Conservation (phyloP, 345 rosid species). For the Euphorbia peplus region DNA sequence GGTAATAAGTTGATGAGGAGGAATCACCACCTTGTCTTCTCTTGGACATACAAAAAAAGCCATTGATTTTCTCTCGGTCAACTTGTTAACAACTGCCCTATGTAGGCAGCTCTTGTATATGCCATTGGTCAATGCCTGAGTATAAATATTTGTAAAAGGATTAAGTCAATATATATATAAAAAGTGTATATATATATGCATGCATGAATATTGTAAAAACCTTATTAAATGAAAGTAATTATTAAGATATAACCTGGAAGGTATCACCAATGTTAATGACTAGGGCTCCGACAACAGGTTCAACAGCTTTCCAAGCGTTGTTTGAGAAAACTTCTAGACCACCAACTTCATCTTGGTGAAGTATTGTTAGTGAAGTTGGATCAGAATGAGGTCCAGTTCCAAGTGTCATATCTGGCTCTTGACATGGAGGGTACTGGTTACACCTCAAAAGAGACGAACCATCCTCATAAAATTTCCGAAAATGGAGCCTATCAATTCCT, state of each 20-base stretch:
- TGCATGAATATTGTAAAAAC: too few species aligned
- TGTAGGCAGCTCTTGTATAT: slow-evolving; percentile 41
- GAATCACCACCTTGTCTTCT: slow-evolving; percentile 40
- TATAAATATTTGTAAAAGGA: too few species aligned
- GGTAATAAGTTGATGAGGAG: slow-evolving; percentile 40
- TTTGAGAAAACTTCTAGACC: too few species aligned
- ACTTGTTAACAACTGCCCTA: slow-evolving; percentile 43
- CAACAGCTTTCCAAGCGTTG: too few species aligned
- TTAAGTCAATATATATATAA: too few species aligned
- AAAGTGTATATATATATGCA: too few species aligned
- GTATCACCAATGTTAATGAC: too few species aligned
- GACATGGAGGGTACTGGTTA: slow-evolving; percentile 49
- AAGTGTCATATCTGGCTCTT: slow-evolving; percentile 37
- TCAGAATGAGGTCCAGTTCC: slow-evolving; percentile 57
- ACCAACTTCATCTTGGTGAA: too few species aligned
- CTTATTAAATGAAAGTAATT: too few species aligned
- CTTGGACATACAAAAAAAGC: slow-evolving; percentile 45
- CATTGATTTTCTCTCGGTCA: slow-evolving; percentile 37
- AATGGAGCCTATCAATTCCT: slow-evolving; percentile 35
- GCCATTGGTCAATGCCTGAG: too few species aligned
- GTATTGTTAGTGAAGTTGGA: slow-evolving; percentile 29
- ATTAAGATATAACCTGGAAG: too few species aligned
- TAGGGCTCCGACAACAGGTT: too few species aligned
- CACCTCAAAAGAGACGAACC: slow-evolving; percentile 43
- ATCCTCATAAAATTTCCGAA: slow-evolving; percentile 35